Evolutionary conservation across 1,284 basidiomycete species (phyloP), one percentile per base, ranked within the genome.

Genomic region (Coriolopsis trogii): DNA sequence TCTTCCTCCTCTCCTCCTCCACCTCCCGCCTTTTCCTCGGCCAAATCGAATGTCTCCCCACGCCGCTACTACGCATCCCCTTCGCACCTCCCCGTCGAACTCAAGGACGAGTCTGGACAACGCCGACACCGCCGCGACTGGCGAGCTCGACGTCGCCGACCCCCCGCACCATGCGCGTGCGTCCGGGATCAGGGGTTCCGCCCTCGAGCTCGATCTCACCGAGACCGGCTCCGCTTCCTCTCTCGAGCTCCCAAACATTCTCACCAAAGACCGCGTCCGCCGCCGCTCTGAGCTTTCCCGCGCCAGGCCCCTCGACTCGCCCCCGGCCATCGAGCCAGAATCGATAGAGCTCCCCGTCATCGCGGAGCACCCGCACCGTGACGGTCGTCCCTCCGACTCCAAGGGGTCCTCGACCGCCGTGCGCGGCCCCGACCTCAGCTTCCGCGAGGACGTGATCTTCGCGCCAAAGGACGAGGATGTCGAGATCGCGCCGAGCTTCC

Each of bases 251-350:
- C 50, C 58, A 21, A 46, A 54, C 49, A 46, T 33, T 10, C 54
- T 58, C 21, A 55, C 53, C 4, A 62, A 60, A 49, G 59, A 58
- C 9, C 56, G 60, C 21, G 58, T 65, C 1, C 58, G 60, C 28
- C 62, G 63, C 3, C 58, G 60, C 25, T 63, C 62, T 9, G 62
- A 65, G 28, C 49, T 65, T 24, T 39, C 62, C 13, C 60, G 57
- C 31, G 29, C 46, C 21, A 51, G 49, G 1, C 60, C 58, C 6
- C 44, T 52, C 24, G 52, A 49, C 38, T 52, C 53, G 6, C 54
- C 51, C 3, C 53, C 62, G 2, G 53, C 52, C 5, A 18, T 54
- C 25, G 52, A 58, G 33, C 41, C 46, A 10, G 62, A 61, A 26
- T 34, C 46, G 28, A 56, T 63, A 40, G 62, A 63, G 46, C 60